phyloP scores from a whole-genome alignment of 2,329 filamentous ascomycete genomes.

The Incumbomyces lentus region DNA sequence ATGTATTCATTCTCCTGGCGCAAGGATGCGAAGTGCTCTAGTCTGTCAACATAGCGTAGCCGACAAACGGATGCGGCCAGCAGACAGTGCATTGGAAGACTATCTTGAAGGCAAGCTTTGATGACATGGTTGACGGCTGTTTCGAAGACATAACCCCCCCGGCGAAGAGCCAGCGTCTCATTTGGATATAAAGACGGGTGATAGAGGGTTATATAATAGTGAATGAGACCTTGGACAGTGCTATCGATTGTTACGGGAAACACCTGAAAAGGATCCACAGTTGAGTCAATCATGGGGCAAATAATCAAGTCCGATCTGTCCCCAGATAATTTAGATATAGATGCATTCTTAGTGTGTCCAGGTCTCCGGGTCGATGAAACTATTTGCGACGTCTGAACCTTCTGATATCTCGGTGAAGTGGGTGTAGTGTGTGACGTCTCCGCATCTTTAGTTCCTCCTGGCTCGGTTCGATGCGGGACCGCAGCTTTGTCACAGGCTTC shows the following conservation, averaged over 20 bases:
- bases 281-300: not conserved
- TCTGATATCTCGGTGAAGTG: not conserved
- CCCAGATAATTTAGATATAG: not conserved
- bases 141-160: constrained; percentile 6
- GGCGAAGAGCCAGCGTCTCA: constrained; percentile 6
- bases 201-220: constrained; percentile 9
- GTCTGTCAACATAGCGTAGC: constrained; percentile 5
- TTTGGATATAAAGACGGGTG: constrained; percentile 10
- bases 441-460: not conserved
- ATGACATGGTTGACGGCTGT: constrained; percentile 4
- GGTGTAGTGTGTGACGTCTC: not conserved
- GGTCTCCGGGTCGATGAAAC: too few relatives aligned
- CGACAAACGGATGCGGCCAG: constrained; percentile 2
- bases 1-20: constrained; percentile 7
- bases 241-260: constrained; percentile 1
- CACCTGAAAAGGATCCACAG: constrained; percentile 1
- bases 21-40: not conserved
- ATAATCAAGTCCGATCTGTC: not conserved
- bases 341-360: not conserved
- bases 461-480: not conserved
- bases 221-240: constrained; percentile 1
- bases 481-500: not conserved
- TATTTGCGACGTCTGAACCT: too few relatives aligned
- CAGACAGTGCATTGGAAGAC: constrained; percentile 7
- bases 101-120: constrained; percentile 1